Evolutionary conservation across 2,329 filamentous ascomycete genomes (phyloP), one percentile per base, ranked within the genome.

Genomic region (Epicoccum nigrum): DNA sequence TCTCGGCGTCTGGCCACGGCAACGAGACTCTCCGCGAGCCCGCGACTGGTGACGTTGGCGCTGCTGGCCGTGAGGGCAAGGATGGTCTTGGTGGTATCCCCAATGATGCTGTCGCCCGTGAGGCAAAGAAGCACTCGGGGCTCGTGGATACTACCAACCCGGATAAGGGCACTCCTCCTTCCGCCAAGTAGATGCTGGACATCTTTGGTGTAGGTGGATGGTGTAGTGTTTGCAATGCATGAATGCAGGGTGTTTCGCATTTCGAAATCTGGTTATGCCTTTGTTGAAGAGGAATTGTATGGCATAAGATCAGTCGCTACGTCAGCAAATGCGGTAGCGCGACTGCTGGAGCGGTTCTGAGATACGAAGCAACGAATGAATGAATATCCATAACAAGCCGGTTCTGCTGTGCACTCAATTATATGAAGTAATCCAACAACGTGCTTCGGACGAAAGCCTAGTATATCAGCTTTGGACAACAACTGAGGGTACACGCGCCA

Each of bases 51-150:
- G 31, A 85, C 80, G 79, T 77, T 12, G 81, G 77, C 34, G 62
- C 65, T 49, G 80, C 89, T 49, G 88, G 86, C 11, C 80, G 87
- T 35, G 79, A 89, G 71, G 86, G 78, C 16, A 76, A 78, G 57
- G 86, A 89, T 27, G 76, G 77, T 30, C 71, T 87, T 9, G 70
- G 76, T 8, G 78, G 77, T 2, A 72, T 83, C 17, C 84, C 85
- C 15, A 82, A 82, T 68, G 86, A 89, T 70, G 84, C 84, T 37
- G 76, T 77, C n/a, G 70, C 77, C 13, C 73, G 76, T 42, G 82
- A 77, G 58, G 63, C 69, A 44, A 77, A 75, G 70, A 46, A 73
- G 47, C 74, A 76, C 62, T 40, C 61, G n/a, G 73, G 72, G 17
- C 62, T 78, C 25, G 70, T 56, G 45, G 58, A 78, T 40, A 81